phyloP scores from a whole-genome alignment of 192 early-diverging fungal genomes.

The Entomortierella lignicola region DNA sequence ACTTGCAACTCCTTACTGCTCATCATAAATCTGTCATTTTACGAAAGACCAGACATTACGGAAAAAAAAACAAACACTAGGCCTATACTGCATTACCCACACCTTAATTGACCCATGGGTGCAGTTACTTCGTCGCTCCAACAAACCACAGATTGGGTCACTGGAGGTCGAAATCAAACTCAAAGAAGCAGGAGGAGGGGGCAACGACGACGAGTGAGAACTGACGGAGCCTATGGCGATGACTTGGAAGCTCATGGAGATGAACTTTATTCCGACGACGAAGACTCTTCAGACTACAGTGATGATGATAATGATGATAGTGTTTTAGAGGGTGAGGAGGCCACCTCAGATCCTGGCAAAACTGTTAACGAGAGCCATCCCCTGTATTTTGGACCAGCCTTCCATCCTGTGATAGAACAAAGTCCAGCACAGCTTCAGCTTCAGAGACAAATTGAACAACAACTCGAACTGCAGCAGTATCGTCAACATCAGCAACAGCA shows the following conservation, averaged over 20 bases:
- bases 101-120: conserved; percentile 23
- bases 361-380: conserved; percentile 30
- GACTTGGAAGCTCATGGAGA: conserved; percentile 22
- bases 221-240: background rate
- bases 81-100: background rate
- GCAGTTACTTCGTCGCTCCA: conserved; percentile 40
- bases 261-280: conserved; percentile 5
- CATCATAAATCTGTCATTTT: no score
- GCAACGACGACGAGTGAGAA: background rate
- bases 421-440: conserved; percentile 48
- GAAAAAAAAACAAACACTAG: no score
- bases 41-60: no score
- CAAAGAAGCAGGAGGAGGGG: conserved; percentile 8
- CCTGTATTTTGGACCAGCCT: conserved; percentile 46
- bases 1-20: no score
- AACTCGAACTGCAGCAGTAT: conserved; percentile 47
- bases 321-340: conserved; percentile 5
- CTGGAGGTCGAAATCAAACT: conserved; percentile 6
- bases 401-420: conserved; percentile 49
- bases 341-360: background rate
- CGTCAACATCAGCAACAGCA: conserved; percentile 43
- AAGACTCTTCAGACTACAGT: conserved; percentile 14
- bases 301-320: conserved; percentile 35
- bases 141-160: conserved; percentile 19
- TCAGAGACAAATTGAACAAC: conserved; percentile 52